Evolutionary conservation across 768 basidiomycete species (phyloP).

Genomic region (Gelatoporia subvermispora): DNA sequence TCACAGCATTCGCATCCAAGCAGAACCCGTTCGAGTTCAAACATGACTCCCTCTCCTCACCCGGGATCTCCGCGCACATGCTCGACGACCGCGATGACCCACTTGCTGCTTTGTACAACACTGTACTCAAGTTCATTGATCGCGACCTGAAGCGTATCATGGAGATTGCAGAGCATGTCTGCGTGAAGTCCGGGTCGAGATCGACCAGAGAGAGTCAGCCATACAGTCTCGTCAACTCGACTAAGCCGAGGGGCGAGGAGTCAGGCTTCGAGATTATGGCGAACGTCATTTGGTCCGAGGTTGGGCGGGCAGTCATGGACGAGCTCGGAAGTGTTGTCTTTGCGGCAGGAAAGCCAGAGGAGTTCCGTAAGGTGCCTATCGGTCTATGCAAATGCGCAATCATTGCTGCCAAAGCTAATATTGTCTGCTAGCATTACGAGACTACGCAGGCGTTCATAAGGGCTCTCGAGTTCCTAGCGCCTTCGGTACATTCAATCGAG

Average conservation of each 20-base stretch:
- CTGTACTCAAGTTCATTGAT: conserved; percentile 75
- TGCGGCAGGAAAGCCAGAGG: conserved; percentile 86
- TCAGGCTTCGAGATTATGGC: conserved; percentile 77
- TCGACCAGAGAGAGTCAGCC: not conserved
- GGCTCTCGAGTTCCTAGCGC: conserved; percentile 78
- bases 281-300: conserved; percentile 85
- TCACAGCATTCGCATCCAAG: conserved; percentile 42
- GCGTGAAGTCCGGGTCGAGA: conserved; percentile 39
- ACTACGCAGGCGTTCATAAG: conserved; percentile 79
- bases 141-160: conserved; percentile 71
- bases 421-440: conserved; percentile 64
- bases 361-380: conserved; percentile 73
- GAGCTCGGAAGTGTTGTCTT: conserved; percentile 83
- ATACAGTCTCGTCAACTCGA: not conserved
- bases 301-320: conserved; percentile 74
- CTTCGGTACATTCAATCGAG: conserved; percentile 64
- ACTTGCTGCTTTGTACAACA: conserved; percentile 75
- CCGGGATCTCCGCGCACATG: conserved; percentile 38
- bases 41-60: conserved; percentile 19
- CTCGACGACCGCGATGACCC: conserved; percentile 65
- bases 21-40: conserved; percentile 33
- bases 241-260: conserved; percentile 6
- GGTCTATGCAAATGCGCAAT: not conserved
- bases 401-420: not conserved
- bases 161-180: conserved; percentile 68